Base-by-base conservation (phyloP, 169 alveolate genomes). In the Plasmodium vivax region DNA sequence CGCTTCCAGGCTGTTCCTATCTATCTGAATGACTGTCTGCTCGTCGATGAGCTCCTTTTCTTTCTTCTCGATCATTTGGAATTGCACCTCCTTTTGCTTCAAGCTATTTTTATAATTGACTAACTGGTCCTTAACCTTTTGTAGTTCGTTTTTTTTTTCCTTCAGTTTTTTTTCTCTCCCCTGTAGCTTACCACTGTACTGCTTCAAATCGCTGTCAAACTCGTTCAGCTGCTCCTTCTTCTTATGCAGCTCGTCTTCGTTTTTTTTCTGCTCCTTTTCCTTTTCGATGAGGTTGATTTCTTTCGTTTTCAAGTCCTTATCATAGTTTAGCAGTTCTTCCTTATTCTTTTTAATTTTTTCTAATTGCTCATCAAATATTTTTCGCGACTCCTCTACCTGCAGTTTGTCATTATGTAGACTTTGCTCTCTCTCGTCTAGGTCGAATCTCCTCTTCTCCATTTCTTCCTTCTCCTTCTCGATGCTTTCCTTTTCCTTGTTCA, bases 41-140 rank as follows among this genome's bases (percentile, higher is more conserved):
- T 88, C 94, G 73, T 88, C 94, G 27, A 88, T 58, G 12, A 88
- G 74, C 16, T 88, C 94, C 75, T 88, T 88, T 88, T 88, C 94
- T 79, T 91, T 56, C 32, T 88, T 88, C 36, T 54, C 91, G 5
- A 88, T 88, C 87, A 62, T 80, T 80, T 88, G 94, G 43, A 88
- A 88, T 80, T 88, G 94, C 8, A 30, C 43, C 47, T 88, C 94
- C 72, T 88, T 88, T 80, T 88, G 84, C 34, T 88, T 88, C 8
- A 88, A 88, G 54, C 94, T 80, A 73, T 88, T 88, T 88, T 88
- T 88, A 43, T 88, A 88, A 80, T 88, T 81, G 68, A 88, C 90
- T 16, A 88, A 30, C 23, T 88, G 94, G 27, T 88, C 94, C 62
- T 88, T 88, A 23, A 88, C 94, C 54, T 79, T 88, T 43, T 88